Conservation (phyloP, 2,329 filamentous ascomycete species). For the Parastagonospora avenae region DNA sequence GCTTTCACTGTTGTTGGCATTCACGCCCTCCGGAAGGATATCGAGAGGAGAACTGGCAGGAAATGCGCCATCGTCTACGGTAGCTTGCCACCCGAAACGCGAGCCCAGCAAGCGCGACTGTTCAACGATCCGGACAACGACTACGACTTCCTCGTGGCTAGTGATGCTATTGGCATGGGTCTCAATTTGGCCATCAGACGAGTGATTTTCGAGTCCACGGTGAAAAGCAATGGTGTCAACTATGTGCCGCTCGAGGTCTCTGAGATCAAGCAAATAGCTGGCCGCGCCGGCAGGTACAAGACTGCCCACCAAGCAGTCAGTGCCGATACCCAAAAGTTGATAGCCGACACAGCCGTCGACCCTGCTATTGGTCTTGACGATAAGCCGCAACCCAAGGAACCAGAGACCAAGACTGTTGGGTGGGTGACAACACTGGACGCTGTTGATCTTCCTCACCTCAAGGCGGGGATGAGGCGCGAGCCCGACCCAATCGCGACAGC, state of each 20-base stretch:
- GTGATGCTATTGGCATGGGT: slow-evolving; percentile 97
- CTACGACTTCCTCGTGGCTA: slow-evolving; percentile 92
- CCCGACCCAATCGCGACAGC: slow-evolving; percentile 71
- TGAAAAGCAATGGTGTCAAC: slow-evolving; percentile 70
- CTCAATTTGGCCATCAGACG: slow-evolving; percentile 89
- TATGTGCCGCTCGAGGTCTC: slow-evolving; percentile 68
- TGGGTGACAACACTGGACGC: slow-evolving; percentile 78
- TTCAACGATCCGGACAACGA: slow-evolving; percentile 97
- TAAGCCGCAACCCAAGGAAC: slow-evolving; percentile 5
- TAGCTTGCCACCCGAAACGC: slow-evolving; percentile 86
- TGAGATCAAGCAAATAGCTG: slow-evolving; percentile 93
- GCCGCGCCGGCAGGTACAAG: slow-evolving; percentile 85
- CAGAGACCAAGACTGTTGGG: slow-evolving; percentile 57
- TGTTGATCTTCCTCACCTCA: slow-evolving; percentile 69
- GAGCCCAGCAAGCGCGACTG: slow-evolving; percentile 85
- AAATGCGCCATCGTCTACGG: slow-evolving; percentile 95
- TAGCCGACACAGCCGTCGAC: slow-evolving; percentile 9
- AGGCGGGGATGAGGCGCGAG: slow-evolving; percentile 65
- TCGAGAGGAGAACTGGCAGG: slow-evolving; percentile 76
- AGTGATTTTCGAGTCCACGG: slow-evolving; percentile 79
- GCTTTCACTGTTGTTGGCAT: slow-evolving; percentile 83
- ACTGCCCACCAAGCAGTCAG: slow-evolving; percentile 65
- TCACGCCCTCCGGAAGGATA: slow-evolving; percentile 76
- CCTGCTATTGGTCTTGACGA: slow-evolving; percentile 27
- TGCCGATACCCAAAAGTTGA: slow-evolving; percentile 18